These are phyloP conservation scores for Nematocida sp. DNA, from an alignment of 371 early-diverging fungal species.

Conservation along the genomic window DNA sequence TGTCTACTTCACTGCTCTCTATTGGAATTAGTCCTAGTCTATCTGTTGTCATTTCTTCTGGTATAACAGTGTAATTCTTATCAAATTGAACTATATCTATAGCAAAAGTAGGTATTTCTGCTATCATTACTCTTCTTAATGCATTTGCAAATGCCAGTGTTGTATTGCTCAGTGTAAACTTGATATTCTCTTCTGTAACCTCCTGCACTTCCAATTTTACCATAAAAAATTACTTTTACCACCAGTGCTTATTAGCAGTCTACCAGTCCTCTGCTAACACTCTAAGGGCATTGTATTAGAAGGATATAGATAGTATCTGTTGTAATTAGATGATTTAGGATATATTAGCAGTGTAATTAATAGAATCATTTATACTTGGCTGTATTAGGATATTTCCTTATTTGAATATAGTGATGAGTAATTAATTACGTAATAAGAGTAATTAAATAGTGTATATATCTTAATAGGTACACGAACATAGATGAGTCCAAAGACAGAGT, in stretches of 20 bases:
- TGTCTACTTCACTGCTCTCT: conserved; percentile 39
- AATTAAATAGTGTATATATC: too few relatives aligned
- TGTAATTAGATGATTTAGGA: too few relatives aligned
- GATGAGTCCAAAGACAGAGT: conserved; percentile 2
- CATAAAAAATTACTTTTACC: too few relatives aligned
- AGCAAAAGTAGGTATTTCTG: conserved; percentile 96
- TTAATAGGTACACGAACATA: not conserved
- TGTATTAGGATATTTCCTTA: too few relatives aligned
- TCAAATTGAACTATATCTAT: conserved; percentile 91
- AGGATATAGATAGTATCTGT: not conserved
- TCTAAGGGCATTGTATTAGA: too few relatives aligned
- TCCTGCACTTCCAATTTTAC: conserved; percentile 50
- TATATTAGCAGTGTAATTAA: too few relatives aligned
- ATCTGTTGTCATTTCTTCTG: conserved; percentile 95
- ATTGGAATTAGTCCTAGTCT: conserved; percentile 92
- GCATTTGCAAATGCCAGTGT: conserved; percentile 73
- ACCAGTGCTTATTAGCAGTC: too few relatives aligned
- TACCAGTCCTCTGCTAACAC: too few relatives aligned
- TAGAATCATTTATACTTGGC: too few relatives aligned
- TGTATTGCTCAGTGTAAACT: conserved; percentile 17
- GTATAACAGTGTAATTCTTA: conserved; percentile 83
- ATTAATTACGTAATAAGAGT: too few relatives aligned
- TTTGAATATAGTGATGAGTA: too few relatives aligned
- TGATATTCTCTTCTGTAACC: conserved; percentile 38
- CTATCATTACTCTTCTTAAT: conserved; percentile 82